Percentiles rank a stretch among this genome's conserved stretches.
These are phyloP conservation scores for Picochlorum sp. DNA, from an alignment of 139 green algal genomes.

Conservation along the genomic window DNA sequence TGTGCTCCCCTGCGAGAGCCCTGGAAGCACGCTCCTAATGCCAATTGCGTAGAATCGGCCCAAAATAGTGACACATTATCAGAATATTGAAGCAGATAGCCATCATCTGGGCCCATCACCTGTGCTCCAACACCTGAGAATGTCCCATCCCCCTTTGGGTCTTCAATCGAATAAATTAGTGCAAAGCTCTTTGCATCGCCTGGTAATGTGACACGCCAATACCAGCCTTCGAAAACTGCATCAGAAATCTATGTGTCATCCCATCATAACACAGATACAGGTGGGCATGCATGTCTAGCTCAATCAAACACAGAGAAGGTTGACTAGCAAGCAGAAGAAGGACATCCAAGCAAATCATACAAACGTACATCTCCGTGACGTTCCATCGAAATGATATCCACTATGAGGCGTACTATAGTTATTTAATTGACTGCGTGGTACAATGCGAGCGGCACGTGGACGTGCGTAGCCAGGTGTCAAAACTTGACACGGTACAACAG, in stretches of 20 bases:
- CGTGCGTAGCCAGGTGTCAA: too few relatives aligned
- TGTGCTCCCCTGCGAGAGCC: neutral
- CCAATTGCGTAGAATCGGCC: conserved; percentile 50
- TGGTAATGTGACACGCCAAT: conserved; percentile 81
- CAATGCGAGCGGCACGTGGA: too few relatives aligned
- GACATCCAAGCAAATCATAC: neutral
- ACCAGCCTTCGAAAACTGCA: conserved; percentile 93
- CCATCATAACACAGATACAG: neutral
- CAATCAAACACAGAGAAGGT: too few relatives aligned
- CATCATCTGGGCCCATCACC: conserved; percentile 86
- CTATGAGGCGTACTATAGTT: conserved; percentile 11
- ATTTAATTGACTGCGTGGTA: neutral
- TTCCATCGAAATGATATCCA: conserved; percentile 32
- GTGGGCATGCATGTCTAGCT: neutral
- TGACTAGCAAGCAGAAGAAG: too few relatives aligned
- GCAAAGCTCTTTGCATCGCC: conserved; percentile 81
- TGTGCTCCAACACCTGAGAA: conserved; percentile 57
- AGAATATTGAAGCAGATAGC: conserved; percentile 84
- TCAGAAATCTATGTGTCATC: neutral
- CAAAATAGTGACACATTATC: conserved; percentile 62
- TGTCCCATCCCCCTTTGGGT: conserved; percentile 50
- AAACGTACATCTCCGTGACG: conserved; percentile 8
- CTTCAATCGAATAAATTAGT: conserved; percentile 90
- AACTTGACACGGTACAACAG: too few relatives aligned
- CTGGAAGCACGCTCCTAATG: conserved; percentile 57